These are phyloP conservation scores for Phlyctochytrium arcticum DNA, from an alignment of 192 early-diverging fungal species.

Conservation along the genomic window DNA sequence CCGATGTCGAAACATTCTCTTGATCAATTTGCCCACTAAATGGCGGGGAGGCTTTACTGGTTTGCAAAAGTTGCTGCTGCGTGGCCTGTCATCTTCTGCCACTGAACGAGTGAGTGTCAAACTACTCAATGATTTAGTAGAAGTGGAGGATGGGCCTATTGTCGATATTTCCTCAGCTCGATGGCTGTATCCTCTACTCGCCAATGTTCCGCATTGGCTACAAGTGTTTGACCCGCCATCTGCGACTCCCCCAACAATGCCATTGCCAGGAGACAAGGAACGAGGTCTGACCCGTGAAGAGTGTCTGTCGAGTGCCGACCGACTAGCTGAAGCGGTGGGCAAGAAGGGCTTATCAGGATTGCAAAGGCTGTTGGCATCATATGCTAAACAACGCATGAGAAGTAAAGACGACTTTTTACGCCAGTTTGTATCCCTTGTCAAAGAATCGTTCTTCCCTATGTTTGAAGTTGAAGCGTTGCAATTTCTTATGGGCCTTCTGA, in stretches of 20 bases:
- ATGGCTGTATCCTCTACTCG: slow-evolving; percentile 63
- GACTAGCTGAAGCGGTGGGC: slow-evolving; percentile 48
- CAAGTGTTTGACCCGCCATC: slow-evolving; percentile 52
- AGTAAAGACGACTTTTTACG: slow-evolving; percentile 71
- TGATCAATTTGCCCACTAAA: slow-evolving; percentile 62
- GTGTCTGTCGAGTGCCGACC: slow-evolving; percentile 48
- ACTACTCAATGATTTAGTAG: slow-evolving; percentile 55
- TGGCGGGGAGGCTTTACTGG: slow-evolving; percentile 75
- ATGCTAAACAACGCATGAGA: slow-evolving; percentile 61
- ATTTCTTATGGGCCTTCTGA: slow-evolving; percentile 57
- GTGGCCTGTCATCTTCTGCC: slow-evolving; percentile 59
- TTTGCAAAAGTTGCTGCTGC: slow-evolving; percentile 66
- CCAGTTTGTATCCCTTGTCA: slow-evolving; percentile 56
- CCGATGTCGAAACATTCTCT: slow-evolving; percentile 42
- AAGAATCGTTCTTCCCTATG: slow-evolving; percentile 60
- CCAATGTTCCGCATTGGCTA: slow-evolving; percentile 62
- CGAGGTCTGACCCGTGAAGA: slow-evolving; percentile 41
- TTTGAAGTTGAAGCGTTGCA: slow-evolving; percentile 56
- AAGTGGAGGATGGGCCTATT: slow-evolving; percentile 51
- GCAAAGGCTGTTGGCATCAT: slow-evolving; percentile 51
- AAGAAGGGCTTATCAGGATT: slow-evolving; percentile 45
- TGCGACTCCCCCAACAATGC: too few species aligned
- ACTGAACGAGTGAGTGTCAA: slow-evolving; percentile 53
- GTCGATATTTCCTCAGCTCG: slow-evolving; percentile 57
- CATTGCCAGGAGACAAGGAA: slow-evolving; percentile 21